phyloP scores from a whole-genome alignment of 2,329 filamentous ascomycete species.

The Gliomastix tumulicola region DNA sequence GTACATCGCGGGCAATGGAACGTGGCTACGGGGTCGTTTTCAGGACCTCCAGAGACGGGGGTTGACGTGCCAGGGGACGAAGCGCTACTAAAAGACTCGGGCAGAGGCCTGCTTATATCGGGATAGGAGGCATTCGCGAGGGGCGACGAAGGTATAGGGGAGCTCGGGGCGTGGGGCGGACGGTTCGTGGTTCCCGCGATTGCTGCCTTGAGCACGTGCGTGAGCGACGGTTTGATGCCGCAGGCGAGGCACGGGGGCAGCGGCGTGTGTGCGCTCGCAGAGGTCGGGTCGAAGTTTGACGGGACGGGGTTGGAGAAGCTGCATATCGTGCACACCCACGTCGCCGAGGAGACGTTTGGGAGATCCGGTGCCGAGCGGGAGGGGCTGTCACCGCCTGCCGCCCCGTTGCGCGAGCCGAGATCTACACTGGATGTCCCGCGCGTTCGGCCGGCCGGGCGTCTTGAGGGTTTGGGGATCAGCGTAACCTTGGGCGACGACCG shows the following conservation, averaged over 20 bases:
- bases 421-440: too few species aligned
- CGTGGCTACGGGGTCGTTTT: conserved; percentile 19
- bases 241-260: conserved; percentile 86
- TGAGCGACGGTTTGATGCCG: conserved; percentile 83
- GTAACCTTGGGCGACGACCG: conserved; percentile 95
- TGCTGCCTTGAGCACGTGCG: conserved; percentile 78
- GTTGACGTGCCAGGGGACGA: conserved; percentile 2
- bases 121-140: neutral
- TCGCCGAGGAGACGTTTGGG: conserved; percentile 53
- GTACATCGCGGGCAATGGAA: conserved; percentile 82
- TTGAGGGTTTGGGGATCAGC: conserved; percentile 72
- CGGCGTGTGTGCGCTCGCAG: conserved; percentile 71
- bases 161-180: conserved; percentile 7
- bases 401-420: conserved; percentile 26
- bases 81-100: conserved; percentile 4
- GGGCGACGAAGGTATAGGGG: too few species aligned
- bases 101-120: conserved; percentile 2
- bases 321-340: conserved; percentile 95
- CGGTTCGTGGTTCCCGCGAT: conserved; percentile 67
- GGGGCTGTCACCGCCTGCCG: conserved; percentile 36
- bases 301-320: conserved; percentile 90
- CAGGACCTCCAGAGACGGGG: too few species aligned
- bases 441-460: conserved; percentile 53
- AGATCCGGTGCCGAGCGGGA: conserved; percentile 29
- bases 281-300: conserved; percentile 83